These are phyloP conservation scores for Phyllosticta citriasiana DNA, from an alignment of 2,329 filamentous ascomycete genomes.

Conservation along the genomic window DNA sequence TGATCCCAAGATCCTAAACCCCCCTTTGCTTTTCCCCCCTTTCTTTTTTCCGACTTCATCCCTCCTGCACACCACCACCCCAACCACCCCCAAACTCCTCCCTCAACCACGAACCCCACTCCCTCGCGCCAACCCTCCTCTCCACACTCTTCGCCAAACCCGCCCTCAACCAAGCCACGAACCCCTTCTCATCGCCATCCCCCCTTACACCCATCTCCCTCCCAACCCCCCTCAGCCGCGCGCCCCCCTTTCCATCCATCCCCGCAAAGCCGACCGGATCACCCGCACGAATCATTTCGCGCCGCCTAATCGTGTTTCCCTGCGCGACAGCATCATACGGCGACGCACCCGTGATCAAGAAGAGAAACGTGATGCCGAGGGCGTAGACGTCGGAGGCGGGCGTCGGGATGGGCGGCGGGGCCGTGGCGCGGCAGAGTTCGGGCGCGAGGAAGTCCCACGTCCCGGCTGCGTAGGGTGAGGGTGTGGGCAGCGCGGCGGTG, in stretches of 20 bases:
- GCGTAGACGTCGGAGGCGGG: slow-evolving; percentile 34
- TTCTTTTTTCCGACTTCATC: no score
- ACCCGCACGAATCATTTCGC: slow-evolving; percentile 36
- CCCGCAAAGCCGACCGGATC: slow-evolving; percentile 29
- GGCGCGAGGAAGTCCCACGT: slow-evolving; percentile 40
- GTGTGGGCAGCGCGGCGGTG: slow-evolving; percentile 9
- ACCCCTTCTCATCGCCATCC: no score
- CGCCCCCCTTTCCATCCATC: not conserved
- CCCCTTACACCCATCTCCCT: not conserved
- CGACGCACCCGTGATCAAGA: slow-evolving; percentile 31
- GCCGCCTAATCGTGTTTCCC: slow-evolving; percentile 31
- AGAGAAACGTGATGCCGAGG: slow-evolving; percentile 35
- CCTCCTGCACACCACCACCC: no score
- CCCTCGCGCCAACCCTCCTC: not conserved
- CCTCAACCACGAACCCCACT: not conserved
- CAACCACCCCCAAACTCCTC: not conserved
- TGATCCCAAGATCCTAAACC: no score
- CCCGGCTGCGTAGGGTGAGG: slow-evolving; percentile 28
- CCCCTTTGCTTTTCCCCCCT: no score
- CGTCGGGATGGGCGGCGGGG: slow-evolving; percentile 20
- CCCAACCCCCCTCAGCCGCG: not conserved
- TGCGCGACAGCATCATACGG: slow-evolving; percentile 31
- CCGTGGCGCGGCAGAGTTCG: slow-evolving; percentile 17
- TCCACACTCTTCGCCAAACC: not conserved
- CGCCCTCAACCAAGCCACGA: not conserved